A percentile compares a stretch with the other conserved stretches of the same genome.
Evolutionary conservation across 1,284 basidiomycete species (phyloP).

Genomic region (Naganishia sp.): DNA sequence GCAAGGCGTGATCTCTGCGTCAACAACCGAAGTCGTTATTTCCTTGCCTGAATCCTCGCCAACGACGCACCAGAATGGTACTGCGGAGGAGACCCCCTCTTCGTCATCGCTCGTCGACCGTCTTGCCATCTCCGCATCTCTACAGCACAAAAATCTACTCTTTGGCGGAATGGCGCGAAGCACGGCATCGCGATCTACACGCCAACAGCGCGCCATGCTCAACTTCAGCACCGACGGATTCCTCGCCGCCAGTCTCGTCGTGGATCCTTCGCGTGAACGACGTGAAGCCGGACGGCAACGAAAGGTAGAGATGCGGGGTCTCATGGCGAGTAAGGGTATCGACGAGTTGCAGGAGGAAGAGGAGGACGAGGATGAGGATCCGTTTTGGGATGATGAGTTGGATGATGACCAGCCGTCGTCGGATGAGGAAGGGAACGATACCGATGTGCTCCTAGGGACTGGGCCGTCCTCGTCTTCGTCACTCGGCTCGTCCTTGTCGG

Average conservation of each 20-base stretch:
- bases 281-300: slow-evolving; percentile 8
- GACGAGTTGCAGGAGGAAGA: slow-evolving; percentile 36
- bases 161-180: slow-evolving; percentile 14
- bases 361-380: slow-evolving; percentile 40
- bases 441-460: background rate
- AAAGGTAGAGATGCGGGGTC: slow-evolving; percentile 10
- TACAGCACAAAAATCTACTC: background rate
- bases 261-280: slow-evolving; percentile 20
- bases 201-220: slow-evolving; percentile 23
- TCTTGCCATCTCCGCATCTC: slow-evolving; percentile 7
- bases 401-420: slow-evolving; percentile 36
- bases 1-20: slow-evolving; percentile 8
- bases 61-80: slow-evolving; percentile 8
- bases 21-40: slow-evolving; percentile 22
- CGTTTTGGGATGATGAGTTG: slow-evolving; percentile 34
- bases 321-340: slow-evolving; percentile 4
- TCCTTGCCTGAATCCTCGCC: background rate
- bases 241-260: slow-evolving; percentile 14
- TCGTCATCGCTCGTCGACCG: slow-evolving; percentile 6
- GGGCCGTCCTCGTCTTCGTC: slow-evolving; percentile 30
- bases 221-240: slow-evolving; percentile 24
- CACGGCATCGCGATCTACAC: slow-evolving; percentile 12
- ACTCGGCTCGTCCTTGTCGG: slow-evolving; percentile 17
- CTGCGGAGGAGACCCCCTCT: background rate
- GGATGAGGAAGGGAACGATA: slow-evolving; percentile 29